Conservation (phyloP, 2,329 filamentous ascomycete genomes). For the Trichoderma oligosporum region DNA sequence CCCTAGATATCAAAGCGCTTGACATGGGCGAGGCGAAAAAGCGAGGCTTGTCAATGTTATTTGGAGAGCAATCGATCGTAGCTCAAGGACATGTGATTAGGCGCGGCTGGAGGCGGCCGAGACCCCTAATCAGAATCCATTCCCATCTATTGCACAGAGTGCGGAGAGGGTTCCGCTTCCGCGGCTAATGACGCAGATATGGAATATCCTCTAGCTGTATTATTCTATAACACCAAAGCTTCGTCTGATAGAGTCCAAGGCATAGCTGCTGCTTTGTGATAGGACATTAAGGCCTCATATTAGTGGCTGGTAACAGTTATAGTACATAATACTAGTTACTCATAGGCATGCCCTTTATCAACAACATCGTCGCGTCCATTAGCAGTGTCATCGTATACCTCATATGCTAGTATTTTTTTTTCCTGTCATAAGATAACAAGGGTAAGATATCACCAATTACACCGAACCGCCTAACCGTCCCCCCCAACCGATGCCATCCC, state of each 20-base stretch:
- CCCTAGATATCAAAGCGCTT: no score
- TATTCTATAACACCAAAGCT: background rate
- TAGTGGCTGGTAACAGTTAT: background rate
- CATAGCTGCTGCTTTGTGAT: no score
- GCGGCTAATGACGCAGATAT: background rate
- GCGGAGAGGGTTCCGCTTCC: slow-evolving; percentile 1
- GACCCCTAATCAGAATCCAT: background rate
- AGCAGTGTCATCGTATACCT: background rate
- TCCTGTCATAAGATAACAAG: slow-evolving; percentile 11
- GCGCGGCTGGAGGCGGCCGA: slow-evolving; percentile 13
- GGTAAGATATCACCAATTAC: slow-evolving; percentile 14
- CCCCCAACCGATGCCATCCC: slow-evolving; percentile 22
- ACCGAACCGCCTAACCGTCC: slow-evolving; percentile 10
- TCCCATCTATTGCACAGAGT: background rate
- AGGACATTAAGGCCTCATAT: background rate
- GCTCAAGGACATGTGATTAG: background rate
- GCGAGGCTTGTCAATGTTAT: no score
- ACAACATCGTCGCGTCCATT: background rate
- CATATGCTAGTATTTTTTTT: slow-evolving; percentile 7
- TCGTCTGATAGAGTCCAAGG: background rate
- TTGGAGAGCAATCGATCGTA: no score
- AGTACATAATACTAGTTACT: background rate
- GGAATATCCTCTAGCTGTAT: no score
- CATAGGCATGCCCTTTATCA: slow-evolving; percentile 3
- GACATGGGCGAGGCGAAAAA: no score